Conservation (phyloP, 179 eudicot genomes). For the Beta macrorhiza region DNA sequence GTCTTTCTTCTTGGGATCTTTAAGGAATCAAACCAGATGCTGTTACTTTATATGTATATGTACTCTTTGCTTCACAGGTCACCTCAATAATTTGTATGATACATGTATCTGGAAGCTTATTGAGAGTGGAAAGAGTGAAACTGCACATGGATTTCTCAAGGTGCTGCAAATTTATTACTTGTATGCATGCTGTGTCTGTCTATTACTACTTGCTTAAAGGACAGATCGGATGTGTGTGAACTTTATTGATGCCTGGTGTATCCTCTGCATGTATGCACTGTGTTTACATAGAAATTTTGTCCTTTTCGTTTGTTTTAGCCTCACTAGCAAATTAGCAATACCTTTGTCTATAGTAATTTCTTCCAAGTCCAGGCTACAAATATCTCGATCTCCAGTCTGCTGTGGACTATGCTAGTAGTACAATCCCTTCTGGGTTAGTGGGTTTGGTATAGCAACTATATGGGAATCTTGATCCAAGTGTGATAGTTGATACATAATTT, state of each 20-base stretch:
- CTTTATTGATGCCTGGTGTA: not conserved
- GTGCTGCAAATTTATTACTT: slow-evolving; percentile 32
- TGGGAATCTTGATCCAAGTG: not conserved
- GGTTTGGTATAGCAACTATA: not conserved
- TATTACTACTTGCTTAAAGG: not conserved
- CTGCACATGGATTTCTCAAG: slow-evolving; percentile 57
- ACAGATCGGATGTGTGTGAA: not conserved
- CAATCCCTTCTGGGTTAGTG: not conserved
- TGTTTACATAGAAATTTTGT: not conserved
- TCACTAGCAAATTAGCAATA: not conserved
- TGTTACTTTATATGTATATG: slow-evolving; percentile 5
- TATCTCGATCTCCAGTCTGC: not conserved
- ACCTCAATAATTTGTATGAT: slow-evolving; percentile 54
- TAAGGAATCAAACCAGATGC: not conserved
- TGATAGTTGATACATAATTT: not conserved
- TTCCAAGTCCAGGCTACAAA: not conserved
- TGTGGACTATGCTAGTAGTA: not conserved
- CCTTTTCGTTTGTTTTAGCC: not conserved
- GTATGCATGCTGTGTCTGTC: slow-evolving; percentile 8
- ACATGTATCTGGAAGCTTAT: slow-evolving; percentile 80
- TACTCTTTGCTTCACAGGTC: slow-evolving; percentile 48
- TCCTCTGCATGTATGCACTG: not conserved
- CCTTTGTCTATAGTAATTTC: not conserved
- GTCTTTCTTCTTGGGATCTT: no score
- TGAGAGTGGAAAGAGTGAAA: slow-evolving; percentile 54